phyloP scores from a whole-genome alignment of 192 early-diverging fungal species.

The Coemansia sp. region DNA sequence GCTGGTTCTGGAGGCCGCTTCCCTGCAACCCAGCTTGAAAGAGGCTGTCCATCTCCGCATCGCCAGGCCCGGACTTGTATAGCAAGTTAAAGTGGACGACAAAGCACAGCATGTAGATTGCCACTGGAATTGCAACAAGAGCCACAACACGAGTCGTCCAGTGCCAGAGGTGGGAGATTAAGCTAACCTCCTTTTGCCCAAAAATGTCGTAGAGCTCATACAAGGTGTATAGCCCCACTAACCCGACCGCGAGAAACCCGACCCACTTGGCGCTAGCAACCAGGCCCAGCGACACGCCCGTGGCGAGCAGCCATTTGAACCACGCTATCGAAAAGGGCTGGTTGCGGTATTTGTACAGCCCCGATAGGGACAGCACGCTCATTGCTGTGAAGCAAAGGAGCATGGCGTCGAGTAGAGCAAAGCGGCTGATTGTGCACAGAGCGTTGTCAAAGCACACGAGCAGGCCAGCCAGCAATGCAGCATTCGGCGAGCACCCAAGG shows the following conservation, averaged over 20 bases:
- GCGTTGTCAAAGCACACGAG: conserved; percentile 76
- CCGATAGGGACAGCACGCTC: conserved; percentile 65
- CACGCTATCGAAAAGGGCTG: conserved; percentile 81
- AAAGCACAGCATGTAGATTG: conserved; percentile 83
- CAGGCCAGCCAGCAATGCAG: conserved; percentile 71
- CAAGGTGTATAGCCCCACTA: conserved; percentile 91
- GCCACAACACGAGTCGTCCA: conserved; percentile 80
- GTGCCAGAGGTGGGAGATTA: conserved; percentile 69
- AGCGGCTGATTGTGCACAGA: conserved; percentile 71
- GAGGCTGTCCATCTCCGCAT: conserved; percentile 92
- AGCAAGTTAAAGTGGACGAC: conserved; percentile 86
- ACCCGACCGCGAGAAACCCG: conserved; percentile 84
- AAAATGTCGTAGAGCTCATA: conserved; percentile 89
- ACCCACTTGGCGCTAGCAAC: conserved; percentile 97
- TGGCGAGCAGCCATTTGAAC: conserved; percentile 84
- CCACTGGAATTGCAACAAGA: conserved; percentile 78
- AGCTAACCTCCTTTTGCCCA: conserved; percentile 65
- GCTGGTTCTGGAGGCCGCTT: conserved; percentile 74
- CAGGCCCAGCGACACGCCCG: conserved; percentile 84
- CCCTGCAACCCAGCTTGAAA: conserved; percentile 93
- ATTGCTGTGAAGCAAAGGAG: conserved; percentile 83
- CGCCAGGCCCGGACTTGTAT: conserved; percentile 76
- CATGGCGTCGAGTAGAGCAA: conserved; percentile 95
- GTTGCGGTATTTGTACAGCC: conserved; percentile 72
- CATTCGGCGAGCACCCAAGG: conserved; percentile 64